Conservation (phyloP, 169 alveolate species). For the Eimeria sp. region DNA sequence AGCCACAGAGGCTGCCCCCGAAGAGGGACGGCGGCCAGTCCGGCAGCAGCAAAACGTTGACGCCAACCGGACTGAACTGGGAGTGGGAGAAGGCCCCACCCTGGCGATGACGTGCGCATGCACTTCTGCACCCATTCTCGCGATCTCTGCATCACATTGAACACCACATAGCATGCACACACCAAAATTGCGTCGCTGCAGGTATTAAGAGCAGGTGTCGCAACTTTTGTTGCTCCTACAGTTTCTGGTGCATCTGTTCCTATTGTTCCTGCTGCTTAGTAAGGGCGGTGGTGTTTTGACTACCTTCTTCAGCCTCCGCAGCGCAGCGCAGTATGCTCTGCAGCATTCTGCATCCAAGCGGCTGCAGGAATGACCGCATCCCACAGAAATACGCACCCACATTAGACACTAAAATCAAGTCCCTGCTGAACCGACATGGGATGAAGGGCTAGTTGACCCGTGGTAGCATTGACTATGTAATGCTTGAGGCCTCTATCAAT, state of each 20-base stretch:
- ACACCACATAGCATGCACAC: neutral
- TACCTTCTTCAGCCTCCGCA: conserved; percentile 69
- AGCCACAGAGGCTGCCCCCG: neutral
- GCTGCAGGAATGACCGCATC: conserved; percentile 41
- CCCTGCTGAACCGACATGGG: neutral
- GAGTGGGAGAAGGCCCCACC: conserved; percentile 16
- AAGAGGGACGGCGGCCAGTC: neutral
- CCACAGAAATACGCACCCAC: neutral
- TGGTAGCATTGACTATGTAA: neutral
- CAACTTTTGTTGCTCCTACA: neutral
- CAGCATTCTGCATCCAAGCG: conserved; percentile 40
- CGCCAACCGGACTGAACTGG: neutral
- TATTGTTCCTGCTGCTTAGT: neutral
- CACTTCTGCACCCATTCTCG: conserved; percentile 66
- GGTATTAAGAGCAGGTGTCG: neutral
- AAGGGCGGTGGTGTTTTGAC: neutral
- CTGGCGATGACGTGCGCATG: conserved; percentile 77
- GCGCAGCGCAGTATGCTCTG: conserved; percentile 74
- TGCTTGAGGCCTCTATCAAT: neutral
- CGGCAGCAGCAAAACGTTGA: neutral
- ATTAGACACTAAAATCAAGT: neutral
- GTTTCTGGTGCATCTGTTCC: neutral
- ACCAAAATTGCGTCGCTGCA: neutral
- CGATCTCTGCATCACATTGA: conserved; percentile 5
- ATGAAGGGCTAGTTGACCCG: neutral